Evolutionary conservation across 768 basidiomycete genomes (phyloP).

Genomic region (Trametes elegans): DNA sequence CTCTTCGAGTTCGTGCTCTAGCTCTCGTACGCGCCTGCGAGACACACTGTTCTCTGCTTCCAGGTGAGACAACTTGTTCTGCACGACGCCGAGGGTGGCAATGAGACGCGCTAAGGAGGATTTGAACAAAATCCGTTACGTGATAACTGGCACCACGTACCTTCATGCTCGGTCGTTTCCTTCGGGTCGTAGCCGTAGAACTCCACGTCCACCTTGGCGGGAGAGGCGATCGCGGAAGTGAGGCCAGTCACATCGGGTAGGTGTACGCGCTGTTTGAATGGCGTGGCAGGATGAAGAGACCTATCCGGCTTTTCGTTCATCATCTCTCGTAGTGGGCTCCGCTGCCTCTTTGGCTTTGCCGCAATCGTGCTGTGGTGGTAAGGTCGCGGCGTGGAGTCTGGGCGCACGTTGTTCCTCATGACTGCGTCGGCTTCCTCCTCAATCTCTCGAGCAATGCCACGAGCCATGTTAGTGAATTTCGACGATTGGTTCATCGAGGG

Average conservation of each 20-base stretch:
- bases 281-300: conserved; percentile 13
- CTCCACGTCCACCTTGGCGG: conserved; percentile 52
- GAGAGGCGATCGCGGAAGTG: conserved; percentile 74
- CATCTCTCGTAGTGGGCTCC: conserved; percentile 41
- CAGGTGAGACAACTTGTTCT: conserved; percentile 65
- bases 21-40: conserved; percentile 76
- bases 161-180: conserved; percentile 58
- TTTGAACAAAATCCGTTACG: background rate
- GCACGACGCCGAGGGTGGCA: conserved; percentile 59
- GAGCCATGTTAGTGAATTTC: conserved; percentile 59
- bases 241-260: conserved; percentile 85
- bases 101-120: conserved; percentile 52
- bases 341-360: conserved; percentile 14
- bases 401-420: conserved; percentile 20
- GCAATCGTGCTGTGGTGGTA: conserved; percentile 12
- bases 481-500: conserved; percentile 50
- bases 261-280: conserved; percentile 38
- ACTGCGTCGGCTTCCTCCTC: conserved; percentile 34
- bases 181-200: conserved; percentile 50
- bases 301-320: conserved; percentile 19
- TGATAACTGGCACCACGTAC: conserved; percentile 35
- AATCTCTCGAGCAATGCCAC: conserved; percentile 55
- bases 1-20: conserved; percentile 83
- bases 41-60: conserved; percentile 84
- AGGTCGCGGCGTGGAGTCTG: conserved; percentile 3